Evolutionary conservation across 1,139 yeast genomes (phyloP).

Genomic region (Suhomyces choctaworum): DNA sequence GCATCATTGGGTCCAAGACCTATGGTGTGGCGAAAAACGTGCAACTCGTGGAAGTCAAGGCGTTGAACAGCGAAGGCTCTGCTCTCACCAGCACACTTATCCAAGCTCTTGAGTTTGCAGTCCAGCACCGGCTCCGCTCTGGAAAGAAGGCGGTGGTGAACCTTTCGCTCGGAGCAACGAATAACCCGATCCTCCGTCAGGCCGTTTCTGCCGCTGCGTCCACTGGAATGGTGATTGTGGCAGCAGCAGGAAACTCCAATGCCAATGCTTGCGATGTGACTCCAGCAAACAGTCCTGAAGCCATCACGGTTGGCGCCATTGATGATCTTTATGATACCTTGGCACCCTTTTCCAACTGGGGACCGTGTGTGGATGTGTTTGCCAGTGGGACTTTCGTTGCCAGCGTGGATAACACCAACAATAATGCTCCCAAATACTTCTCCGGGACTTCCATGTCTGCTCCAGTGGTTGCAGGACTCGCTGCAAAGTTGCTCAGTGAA

Average conservation of each 20-base stretch:
- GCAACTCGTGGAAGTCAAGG: slow-evolving; percentile 67
- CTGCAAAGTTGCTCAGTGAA: slow-evolving; percentile 60
- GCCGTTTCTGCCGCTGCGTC: slow-evolving; percentile 72
- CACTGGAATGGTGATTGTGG: slow-evolving; percentile 77
- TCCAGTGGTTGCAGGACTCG: slow-evolving; percentile 75
- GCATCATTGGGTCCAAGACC: slow-evolving; percentile 73
- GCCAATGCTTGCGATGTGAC: slow-evolving; percentile 75
- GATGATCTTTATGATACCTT: slow-evolving; percentile 69
- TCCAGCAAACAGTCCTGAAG: slow-evolving; percentile 73
- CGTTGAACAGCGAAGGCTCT: slow-evolving; percentile 60
- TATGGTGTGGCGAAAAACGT: slow-evolving; percentile 80
- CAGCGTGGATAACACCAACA: slow-evolving; percentile 38
- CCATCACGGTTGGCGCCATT: slow-evolving; percentile 84
- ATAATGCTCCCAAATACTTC: slow-evolving; percentile 38
- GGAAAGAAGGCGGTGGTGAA: slow-evolving; percentile 67
- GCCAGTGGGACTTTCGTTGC: slow-evolving; percentile 75
- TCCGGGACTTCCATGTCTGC: slow-evolving; percentile 92
- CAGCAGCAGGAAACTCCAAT: slow-evolving; percentile 85
- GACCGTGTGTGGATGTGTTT: slow-evolving; percentile 78
- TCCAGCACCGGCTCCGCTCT: slow-evolving; percentile 51
- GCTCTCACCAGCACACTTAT: slow-evolving; percentile 71
- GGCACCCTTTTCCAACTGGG: slow-evolving; percentile 85
- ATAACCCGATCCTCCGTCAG: slow-evolving; percentile 62
- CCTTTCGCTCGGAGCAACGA: slow-evolving; percentile 73
- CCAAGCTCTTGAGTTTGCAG: slow-evolving; percentile 70